These are phyloP conservation scores for Colletotrichum phormii DNA, from an alignment of 2,329 filamentous ascomycete species.

Conservation along the genomic window DNA sequence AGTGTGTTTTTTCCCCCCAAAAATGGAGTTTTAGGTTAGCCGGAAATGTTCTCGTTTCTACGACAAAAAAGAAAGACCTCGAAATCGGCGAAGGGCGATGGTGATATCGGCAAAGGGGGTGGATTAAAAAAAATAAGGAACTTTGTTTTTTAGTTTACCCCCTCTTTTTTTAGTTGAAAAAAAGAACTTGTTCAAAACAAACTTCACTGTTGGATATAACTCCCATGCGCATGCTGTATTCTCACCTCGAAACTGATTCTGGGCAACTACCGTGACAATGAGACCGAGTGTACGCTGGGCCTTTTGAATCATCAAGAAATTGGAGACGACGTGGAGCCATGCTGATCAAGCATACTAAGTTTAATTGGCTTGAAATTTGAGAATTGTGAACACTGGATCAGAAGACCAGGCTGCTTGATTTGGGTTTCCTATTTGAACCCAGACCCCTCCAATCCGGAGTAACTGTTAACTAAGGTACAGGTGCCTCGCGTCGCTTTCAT, in stretches of 20 bases:
- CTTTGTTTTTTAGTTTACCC: not conserved
- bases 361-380: not conserved
- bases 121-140: not conserved
- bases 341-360: not conserved
- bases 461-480: not conserved
- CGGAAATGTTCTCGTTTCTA: conserved; percentile 10
- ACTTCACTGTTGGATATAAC: not conserved
- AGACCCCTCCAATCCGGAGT: not conserved
- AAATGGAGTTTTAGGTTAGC: conserved; percentile 14
- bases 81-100: conserved; percentile 2
- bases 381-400: not conserved
- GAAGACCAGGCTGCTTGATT: not conserved
- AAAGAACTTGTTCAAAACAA: not conserved
- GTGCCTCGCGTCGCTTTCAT: not conserved
- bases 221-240: not conserved
- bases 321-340: too few species aligned
- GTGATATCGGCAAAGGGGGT: not conserved
- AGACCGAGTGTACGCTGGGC: too few species aligned
- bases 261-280: not conserved
- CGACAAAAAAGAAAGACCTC: conserved; percentile 4
- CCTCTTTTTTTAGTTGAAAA: not conserved
- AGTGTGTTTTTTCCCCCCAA: not conserved
- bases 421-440: not conserved
- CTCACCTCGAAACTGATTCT: not conserved
- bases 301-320: too few species aligned